Base-by-base conservation (phyloP, 345 rosid genomes). In the Euphorbia pulcherrima region DNA sequence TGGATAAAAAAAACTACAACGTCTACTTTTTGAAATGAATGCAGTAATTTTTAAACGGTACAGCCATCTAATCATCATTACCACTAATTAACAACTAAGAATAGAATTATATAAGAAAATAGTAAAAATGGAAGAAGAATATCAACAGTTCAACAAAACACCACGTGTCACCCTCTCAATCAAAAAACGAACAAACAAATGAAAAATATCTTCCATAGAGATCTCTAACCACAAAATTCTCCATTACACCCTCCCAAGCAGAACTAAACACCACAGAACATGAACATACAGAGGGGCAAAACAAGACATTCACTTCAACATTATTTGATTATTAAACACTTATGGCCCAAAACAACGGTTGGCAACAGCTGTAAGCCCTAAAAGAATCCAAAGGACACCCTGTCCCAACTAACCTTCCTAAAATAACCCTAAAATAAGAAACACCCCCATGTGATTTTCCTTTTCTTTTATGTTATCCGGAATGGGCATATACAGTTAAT, bases 291-390 rank as follows among this genome's bases (percentile, higher is more conserved):
- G 11, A 21, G 26, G 28, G 26, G 57, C 13, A 53, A 53, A 21
- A 21, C 3, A 1, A 14, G 10, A 20, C 1, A 21, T 23, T 0
- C n/a, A 1, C 5, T 3, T 47, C 3, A 0, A 0, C 17, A 13
- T 47, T 47, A 2, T 47, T 48, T 20, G 56, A 28, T 52, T 2
- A 13, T 21, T 52, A 52, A 52, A 14, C 26, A 53, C 28, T 53
- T 23, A 28, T 53, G 57, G 57, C 57, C 57, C 57, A 53, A 0
- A 53, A 24, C 1, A 67, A 69, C 48, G 35, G 73, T 51, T 69
- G 73, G 73, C 60, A 60, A 59, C 72, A 68, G 72, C 72, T 68
- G 72, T 29, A 30, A 28, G 20, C 23, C 64, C 46, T 57, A 5
- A 4, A n/a, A 20, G 27, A 16, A 53, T 33, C 37, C 37, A 33